phyloP scores from a whole-genome alignment of 176 grass and related monocot genomes.

The Calamus simplicifolius region DNA sequence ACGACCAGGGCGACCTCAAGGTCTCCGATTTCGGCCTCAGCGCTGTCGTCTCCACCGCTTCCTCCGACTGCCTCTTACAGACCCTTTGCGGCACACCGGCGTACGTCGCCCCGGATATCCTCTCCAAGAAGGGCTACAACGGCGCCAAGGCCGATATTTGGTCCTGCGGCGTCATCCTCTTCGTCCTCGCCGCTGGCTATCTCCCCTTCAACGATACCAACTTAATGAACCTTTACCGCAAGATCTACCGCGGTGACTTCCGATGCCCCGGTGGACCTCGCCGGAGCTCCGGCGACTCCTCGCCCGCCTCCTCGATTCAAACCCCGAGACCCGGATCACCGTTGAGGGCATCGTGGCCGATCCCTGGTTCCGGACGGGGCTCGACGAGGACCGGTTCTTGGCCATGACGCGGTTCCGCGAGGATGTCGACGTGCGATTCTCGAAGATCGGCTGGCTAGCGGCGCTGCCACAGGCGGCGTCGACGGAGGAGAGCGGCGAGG shows the following conservation, averaged over 20 bases:
- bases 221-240: constrained; percentile 26
- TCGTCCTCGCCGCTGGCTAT: constrained; percentile 29
- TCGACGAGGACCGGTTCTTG: constrained; percentile 17
- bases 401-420: constrained; percentile 8
- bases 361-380: constrained; percentile 28
- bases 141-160: constrained; percentile 33
- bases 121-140: constrained; percentile 21
- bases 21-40: constrained; percentile 18
- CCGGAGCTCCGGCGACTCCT: constrained; percentile 17
- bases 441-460: no score
- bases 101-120: constrained; percentile 40
- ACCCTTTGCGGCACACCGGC: constrained; percentile 36
- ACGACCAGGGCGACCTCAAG: constrained; percentile 26
- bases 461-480: not conserved
- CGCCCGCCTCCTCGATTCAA: constrained; percentile 21
- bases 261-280: constrained; percentile 24
- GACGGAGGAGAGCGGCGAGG: constrained; percentile 8
- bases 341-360: constrained; percentile 21
- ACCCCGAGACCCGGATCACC: constrained; percentile 27
- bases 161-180: constrained; percentile 44
- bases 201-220: constrained; percentile 40
- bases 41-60: not conserved
- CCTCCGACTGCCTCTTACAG: not conserved
- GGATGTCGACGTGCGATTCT: not conserved
- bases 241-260: constrained; percentile 28